Percentiles rank a stretch among this genome's conserved stretches.
phyloP scores from a whole-genome alignment of 2,329 filamentous ascomycete species.

The Fusarium sp. region DNA sequence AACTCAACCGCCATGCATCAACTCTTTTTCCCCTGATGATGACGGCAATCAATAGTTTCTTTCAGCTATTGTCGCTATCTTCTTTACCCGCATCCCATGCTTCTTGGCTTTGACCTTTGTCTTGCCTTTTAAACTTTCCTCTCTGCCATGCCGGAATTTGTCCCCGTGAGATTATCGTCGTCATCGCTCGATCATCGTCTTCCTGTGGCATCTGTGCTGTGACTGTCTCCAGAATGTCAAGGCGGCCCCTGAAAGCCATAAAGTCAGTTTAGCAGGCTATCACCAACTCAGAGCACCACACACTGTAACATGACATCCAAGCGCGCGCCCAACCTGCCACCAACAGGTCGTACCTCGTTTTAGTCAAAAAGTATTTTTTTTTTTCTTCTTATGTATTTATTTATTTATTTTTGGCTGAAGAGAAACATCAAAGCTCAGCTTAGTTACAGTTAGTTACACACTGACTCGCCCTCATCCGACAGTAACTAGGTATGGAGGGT shows the following conservation, averaged over 20 bases:
- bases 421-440: background rate
- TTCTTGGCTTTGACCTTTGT: background rate
- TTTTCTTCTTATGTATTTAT: background rate
- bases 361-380: background rate
- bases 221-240: background rate
- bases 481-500: background rate
- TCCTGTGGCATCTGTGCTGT: background rate
- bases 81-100: background rate
- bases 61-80: background rate
- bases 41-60: background rate
- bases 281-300: background rate
- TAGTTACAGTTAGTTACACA: background rate
- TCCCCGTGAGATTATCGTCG: constrained; percentile 21
- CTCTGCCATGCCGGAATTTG: background rate
- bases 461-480: constrained; percentile 20
- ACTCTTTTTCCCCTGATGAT: constrained; percentile 4
- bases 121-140: background rate
- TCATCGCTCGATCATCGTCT: constrained; percentile 19
- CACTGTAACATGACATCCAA: background rate
- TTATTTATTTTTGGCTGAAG: background rate
- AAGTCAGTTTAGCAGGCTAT: constrained; percentile 28
- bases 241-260: constrained; percentile 30
- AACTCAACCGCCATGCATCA: constrained; percentile 16
- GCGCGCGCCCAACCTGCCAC: constrained; percentile 1
- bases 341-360: constrained; percentile 14